These are phyloP conservation scores for Syzygium aqueum DNA, from an alignment of 345 rosid species.

Conservation along the genomic window DNA sequence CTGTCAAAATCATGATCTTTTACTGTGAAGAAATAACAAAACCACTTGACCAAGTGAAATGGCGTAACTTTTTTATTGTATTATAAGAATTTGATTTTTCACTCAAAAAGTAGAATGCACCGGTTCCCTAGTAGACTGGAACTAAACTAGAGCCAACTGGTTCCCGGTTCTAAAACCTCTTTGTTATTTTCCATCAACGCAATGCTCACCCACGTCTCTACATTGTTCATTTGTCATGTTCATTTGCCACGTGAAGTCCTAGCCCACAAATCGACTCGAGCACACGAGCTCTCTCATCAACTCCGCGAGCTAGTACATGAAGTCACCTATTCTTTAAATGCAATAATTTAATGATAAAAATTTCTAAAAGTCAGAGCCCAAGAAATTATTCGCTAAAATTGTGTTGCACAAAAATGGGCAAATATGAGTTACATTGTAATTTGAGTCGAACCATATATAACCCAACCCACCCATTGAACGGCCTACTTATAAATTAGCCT, in stretches of 20 bases:
- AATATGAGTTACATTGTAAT: no score
- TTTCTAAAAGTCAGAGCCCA: neutral
- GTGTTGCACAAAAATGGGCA: no score
- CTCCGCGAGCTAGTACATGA: neutral
- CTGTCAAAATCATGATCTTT: neutral
- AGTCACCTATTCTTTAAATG: neutral
- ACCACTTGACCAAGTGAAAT: neutral
- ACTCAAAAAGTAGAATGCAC: neutral
- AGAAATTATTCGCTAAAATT: neutral
- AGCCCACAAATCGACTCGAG: neutral
- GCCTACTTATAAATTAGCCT: neutral
- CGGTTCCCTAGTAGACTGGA: no score
- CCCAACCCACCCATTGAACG: neutral
- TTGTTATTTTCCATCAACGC: neutral
- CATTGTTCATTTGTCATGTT: no score
- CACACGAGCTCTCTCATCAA: neutral
- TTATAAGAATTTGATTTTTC: neutral
- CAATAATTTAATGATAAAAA: neutral
- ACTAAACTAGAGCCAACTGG: no score
- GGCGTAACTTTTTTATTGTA: neutral
- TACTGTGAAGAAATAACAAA: neutral
- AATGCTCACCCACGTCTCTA: neutral
- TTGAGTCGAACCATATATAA: no score
- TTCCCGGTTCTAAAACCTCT: neutral
- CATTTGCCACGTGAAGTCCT: neutral